Conservation (phyloP, 352 stramenopile genomes). For the Pythium scleroteichum region DNA sequence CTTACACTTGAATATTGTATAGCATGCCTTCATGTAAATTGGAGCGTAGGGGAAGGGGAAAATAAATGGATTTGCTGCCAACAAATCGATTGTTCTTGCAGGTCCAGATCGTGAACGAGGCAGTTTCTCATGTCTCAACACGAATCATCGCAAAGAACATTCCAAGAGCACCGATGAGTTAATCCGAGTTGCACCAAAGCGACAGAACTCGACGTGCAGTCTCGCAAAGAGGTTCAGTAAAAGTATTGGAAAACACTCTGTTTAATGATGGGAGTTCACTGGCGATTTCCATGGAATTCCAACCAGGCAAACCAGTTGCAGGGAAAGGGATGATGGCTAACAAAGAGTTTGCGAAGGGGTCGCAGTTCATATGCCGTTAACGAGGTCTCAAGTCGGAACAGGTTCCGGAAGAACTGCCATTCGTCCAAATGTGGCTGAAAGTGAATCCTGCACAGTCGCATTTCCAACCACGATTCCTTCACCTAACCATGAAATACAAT, state of each 20-base stretch:
- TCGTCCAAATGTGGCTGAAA: too few relatives aligned
- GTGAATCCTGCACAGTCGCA: slow-evolving; percentile 1
- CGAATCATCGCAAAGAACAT: not conserved
- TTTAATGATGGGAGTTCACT: slow-evolving; percentile 1
- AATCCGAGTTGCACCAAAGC: not conserved
- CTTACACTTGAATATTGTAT: not conserved
- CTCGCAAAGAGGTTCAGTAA: not conserved
- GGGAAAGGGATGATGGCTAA: too few relatives aligned
- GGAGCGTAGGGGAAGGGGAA: not conserved
- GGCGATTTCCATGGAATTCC: not conserved
- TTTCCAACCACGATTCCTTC: slow-evolving; percentile 4
- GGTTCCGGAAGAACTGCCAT: too few relatives aligned
- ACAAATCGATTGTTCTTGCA: not conserved
- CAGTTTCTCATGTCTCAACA: not conserved
- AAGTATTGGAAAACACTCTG: slow-evolving; percentile 14
- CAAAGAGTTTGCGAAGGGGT: too few relatives aligned
- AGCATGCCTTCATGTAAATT: not conserved
- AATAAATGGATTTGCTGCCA: not conserved
- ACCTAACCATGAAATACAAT: slow-evolving; percentile 22
- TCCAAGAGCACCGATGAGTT: not conserved
- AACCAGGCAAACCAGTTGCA: not conserved
- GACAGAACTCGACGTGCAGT: too few relatives aligned
- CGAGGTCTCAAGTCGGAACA: too few relatives aligned
- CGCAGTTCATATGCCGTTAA: too few relatives aligned
- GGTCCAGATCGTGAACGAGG: not conserved